Evolutionary conservation across 495 filamentous ascomycete species (phyloP).

Genomic region (Diplogelasinospora grovesii): DNA sequence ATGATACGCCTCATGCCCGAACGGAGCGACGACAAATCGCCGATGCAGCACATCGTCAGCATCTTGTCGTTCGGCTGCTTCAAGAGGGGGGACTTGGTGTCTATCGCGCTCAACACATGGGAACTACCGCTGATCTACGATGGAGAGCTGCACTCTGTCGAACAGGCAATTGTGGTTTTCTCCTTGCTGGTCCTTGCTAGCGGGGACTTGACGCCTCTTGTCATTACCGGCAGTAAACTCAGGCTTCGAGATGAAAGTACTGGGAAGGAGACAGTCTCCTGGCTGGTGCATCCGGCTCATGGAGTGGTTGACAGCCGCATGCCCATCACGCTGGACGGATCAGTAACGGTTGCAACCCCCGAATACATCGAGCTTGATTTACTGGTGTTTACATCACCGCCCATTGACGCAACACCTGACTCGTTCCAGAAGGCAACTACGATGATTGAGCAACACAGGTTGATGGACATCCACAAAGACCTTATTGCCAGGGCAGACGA

Average conservation of each 20-base stretch:
- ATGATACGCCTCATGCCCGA: conserved; percentile 11
- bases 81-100: conserved; percentile 17
- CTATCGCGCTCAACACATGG: conserved; percentile 20
- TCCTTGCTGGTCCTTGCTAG: conserved; percentile 12
- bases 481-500: not conserved
- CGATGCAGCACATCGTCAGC: conserved; percentile 17
- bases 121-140: conserved; percentile 14
- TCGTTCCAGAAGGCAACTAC: conserved; percentile 1
- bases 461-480: not conserved
- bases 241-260: not conserved
- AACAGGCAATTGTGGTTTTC: conserved; percentile 16
- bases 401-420: not conserved
- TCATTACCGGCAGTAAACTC: conserved; percentile 4
- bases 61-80: conserved; percentile 13
- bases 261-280: conserved; percentile 6
- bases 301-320: not conserved
- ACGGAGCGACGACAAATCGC: not conserved
- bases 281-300: conserved; percentile 7
- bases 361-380: conserved; percentile 20
- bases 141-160: conserved; percentile 5
- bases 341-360: conserved; percentile 9
- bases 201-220: conserved; percentile 12
- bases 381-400: conserved; percentile 6
- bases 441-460: conserved; percentile 4
- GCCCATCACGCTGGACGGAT: not conserved